These are phyloP conservation scores for Ilyonectria mors-panacis DNA, from an alignment of 2,329 filamentous ascomycete species.

Conservation along the genomic window DNA sequence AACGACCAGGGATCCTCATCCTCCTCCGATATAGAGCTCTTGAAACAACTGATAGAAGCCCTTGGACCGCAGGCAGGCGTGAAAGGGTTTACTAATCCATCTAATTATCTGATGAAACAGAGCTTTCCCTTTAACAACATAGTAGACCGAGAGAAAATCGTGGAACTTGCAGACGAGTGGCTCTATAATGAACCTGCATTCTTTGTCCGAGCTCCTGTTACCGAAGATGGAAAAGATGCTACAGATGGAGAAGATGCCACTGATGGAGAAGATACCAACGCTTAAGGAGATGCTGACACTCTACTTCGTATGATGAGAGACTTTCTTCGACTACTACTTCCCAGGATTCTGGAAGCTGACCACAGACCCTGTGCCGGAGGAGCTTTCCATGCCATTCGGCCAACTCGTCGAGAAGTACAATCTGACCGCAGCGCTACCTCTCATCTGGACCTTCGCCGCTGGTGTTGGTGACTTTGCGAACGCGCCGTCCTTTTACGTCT, in stretches of 20 bases:
- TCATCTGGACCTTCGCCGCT: not conserved
- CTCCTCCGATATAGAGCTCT: not conserved
- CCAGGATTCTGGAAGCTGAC: no score
- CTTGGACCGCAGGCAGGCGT: not conserved
- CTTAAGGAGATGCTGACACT: no score
- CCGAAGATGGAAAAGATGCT: no score
- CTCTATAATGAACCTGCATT: no score
- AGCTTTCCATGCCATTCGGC: constrained; percentile 1
- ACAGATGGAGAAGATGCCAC: no score
- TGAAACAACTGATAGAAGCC: not conserved
- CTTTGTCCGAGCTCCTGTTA: no score
- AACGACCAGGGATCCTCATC: not conserved
- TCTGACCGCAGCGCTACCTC: not conserved
- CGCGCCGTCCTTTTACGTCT: constrained; percentile 1
- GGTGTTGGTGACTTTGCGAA: not conserved
- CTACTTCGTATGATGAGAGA: no score
- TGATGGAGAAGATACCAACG: no score
- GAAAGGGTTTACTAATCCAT: constrained; percentile 5
- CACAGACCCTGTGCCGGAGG: not conserved
- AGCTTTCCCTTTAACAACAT: constrained; percentile 4
- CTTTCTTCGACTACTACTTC: no score
- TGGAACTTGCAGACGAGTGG: no score
- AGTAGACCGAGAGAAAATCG: not conserved
- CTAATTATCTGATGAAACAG: not conserved
- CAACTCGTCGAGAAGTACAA: constrained; percentile 5